Evolutionary conservation across 2,329 filamentous ascomycete genomes (phyloP), one percentile per base, ranked within the genome.

Genomic region (Elsinoe ampelina): DNA sequence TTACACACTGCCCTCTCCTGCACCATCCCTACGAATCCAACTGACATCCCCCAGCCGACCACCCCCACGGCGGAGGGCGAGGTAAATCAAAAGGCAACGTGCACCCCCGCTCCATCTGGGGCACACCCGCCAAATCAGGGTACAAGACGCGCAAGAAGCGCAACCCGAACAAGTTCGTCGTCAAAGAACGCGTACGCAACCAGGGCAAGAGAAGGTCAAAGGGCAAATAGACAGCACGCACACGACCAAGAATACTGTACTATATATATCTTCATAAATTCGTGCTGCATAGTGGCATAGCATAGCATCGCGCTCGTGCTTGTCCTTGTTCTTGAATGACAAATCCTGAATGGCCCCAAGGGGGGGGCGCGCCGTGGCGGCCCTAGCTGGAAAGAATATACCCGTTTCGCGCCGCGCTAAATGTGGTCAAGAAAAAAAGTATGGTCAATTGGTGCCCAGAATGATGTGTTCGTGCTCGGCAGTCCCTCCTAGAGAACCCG

Each of bases 21-120:
- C 26, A 8, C 3, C 7, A 30, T 30, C 2, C 7, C 4, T 30
- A 30, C 26, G 7, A 30, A 5, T 2, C 26, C 26, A 30, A 57
- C 35, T 42, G 20, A 51, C 34, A 54, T 63, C 54, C 52, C 60
- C 43, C 66, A 83, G 87, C 84, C 66, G 93, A 98, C 68, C 93
- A 98, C 80, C 93, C 93, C 68, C 93, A 98, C 72, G 93, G 93
- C 81, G 93, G 93, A 87, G 93, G 93, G 74, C 84, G 95, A 80
- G 93, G 93, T 77, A 98, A 98, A 77, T 96, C 90, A 58, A 98
- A 98, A 88, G 90, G 93, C 83, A 95, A 96, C 70, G 84, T 91
- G 60, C 80, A 95, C 69, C 93, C 95, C 34, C 89, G 93, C 65
- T 95, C 89, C 75, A 93, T 93, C 58, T 98, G 95, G 93, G 93